Evolutionary conservation across 495 filamentous ascomycete species (phyloP), one percentile per base, ranked within the genome.

Genomic region (Astrocystis sublimbata): DNA sequence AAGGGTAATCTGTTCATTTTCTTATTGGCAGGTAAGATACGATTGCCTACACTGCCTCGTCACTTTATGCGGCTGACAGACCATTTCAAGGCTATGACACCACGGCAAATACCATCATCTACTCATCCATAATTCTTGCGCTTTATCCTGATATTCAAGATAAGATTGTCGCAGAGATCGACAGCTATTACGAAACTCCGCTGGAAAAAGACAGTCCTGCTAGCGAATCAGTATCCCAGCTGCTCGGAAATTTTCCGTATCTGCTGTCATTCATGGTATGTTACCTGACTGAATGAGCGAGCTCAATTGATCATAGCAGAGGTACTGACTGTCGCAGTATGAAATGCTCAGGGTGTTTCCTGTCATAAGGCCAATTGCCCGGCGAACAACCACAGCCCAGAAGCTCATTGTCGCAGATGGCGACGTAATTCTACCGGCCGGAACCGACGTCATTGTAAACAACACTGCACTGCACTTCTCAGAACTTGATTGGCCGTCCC

Each of bases 1-100:
- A 38, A 64, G 33, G 65, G 65, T 12, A 67, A 67, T 36, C 58
- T 67, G 0, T 67, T 64, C 28, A 60, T 67, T 13, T 67, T 52
- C 21, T 28, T 67, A 8, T 43, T 67, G 12, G 65, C 54, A 26
- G 65, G 65, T 67, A n/a, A 2, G 65, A 26, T 42, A 45, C 6
- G 23, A 15, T 31, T 19, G 13, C 15, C 3, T 42, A n/a, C 5
- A 12, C 9, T 41, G 38, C 17, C 2, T n/a, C 7, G n/a, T 42
- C 15, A 17, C 40, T 42, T n/a, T n/a, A n/a, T n/a, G n/a, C n/a
- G n/a, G n/a, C n/a, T n/a, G n/a, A n/a, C 0, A 42, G 4, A 17
- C 40, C 4, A 3, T 15, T 42, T 8, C 10, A 28, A 67, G 65
- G 65, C 1, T 67, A 64, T 19, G 65, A 67, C 17, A 67, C 61